Conservation (phyloP, 2,329 filamentous ascomycete genomes). For the Diplodia sapinea region DNA sequence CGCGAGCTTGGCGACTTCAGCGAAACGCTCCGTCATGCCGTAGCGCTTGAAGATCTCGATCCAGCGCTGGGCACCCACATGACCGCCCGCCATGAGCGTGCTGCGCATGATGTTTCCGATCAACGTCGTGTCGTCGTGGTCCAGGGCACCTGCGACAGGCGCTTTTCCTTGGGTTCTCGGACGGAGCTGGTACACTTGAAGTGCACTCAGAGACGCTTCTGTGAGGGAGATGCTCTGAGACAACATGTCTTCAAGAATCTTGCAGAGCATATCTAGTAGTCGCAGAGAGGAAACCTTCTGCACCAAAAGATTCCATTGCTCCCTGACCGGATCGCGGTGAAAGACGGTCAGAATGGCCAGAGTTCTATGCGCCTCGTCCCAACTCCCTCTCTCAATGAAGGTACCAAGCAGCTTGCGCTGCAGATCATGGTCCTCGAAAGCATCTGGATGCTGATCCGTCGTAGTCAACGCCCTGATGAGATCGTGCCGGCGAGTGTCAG, state of each 20-base stretch:
- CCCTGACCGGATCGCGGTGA: conserved; percentile 43
- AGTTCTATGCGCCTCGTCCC: conserved; percentile 60
- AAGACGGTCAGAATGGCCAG: conserved; percentile 59
- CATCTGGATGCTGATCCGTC: conserved; percentile 70
- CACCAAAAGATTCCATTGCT: conserved; percentile 57
- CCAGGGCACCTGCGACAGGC: background rate
- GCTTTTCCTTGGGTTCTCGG: conserved; percentile 13
- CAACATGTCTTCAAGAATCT: conserved; percentile 58
- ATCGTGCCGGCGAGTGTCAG: conserved; percentile 59
- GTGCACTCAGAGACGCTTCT: conserved; percentile 50
- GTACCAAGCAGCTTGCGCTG: conserved; percentile 62
- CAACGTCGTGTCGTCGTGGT: conserved; percentile 49
- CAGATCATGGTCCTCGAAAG: conserved; percentile 61
- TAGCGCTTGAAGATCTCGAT: conserved; percentile 64
- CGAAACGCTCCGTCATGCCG: conserved; percentile 61
- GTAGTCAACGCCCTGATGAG: conserved; percentile 59
- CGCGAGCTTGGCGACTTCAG: conserved; percentile 58
- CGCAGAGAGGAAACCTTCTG: conserved; percentile 41
- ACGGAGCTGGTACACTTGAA: conserved; percentile 44
- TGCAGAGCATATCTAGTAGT: conserved; percentile 39
- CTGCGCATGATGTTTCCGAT: conserved; percentile 56
- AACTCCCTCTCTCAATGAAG: conserved; percentile 59
- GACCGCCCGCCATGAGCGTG: conserved; percentile 53
- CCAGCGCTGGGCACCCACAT: conserved; percentile 57
- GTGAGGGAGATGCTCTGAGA: conserved; percentile 51